Evolutionary conservation across 2,329 filamentous ascomycete species (phyloP).

Genomic region (Pestalotiopsis sp.): DNA sequence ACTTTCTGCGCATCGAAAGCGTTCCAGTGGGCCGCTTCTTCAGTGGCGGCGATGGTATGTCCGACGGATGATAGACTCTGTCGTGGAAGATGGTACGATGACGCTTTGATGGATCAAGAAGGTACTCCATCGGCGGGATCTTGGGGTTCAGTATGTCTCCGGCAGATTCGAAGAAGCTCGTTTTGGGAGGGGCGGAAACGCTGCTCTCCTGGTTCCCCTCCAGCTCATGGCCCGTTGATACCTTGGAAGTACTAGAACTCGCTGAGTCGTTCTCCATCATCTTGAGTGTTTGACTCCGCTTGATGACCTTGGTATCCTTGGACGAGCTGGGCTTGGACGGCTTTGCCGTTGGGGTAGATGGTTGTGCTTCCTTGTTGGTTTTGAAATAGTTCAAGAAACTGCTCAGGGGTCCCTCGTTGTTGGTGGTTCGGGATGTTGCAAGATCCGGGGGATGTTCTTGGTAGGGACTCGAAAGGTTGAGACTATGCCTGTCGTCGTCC

Average conservation of each 20-base stretch:
- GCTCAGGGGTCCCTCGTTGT: conserved; percentile 55
- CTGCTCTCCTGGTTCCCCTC: conserved; percentile 41
- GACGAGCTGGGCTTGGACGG: conserved; percentile 25
- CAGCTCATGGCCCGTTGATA: conserved; percentile 53
- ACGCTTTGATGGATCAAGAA: conserved; percentile 80
- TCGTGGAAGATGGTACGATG: conserved; percentile 95
- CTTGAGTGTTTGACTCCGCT: conserved; percentile 74
- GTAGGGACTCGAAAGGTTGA: conserved; percentile 45
- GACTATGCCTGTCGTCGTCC: conserved; percentile 65
- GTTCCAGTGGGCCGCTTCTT: conserved; percentile 51
- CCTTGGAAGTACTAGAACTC: conserved; percentile 39
- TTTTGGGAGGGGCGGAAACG: conserved; percentile 77
- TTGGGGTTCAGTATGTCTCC: conserved; percentile 91
- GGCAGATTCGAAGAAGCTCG: conserved; percentile 93
- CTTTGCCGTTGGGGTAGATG: conserved; percentile 23
- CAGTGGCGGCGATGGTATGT: conserved; percentile 82
- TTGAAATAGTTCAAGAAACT: conserved; percentile 77
- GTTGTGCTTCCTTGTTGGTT: conserved; percentile 49
- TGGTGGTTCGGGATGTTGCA: conserved; percentile 28
- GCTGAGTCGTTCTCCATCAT: conserved; percentile 36
- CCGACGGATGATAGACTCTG: conserved; percentile 87
- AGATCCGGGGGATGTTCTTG: conserved; percentile 27
- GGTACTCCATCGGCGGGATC: conserved; percentile 76
- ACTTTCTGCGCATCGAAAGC: conserved; percentile 34
- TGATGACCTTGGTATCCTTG: conserved; percentile 72